Base-by-base conservation (phyloP, 345 rosid species). In the Firmiana major region DNA sequence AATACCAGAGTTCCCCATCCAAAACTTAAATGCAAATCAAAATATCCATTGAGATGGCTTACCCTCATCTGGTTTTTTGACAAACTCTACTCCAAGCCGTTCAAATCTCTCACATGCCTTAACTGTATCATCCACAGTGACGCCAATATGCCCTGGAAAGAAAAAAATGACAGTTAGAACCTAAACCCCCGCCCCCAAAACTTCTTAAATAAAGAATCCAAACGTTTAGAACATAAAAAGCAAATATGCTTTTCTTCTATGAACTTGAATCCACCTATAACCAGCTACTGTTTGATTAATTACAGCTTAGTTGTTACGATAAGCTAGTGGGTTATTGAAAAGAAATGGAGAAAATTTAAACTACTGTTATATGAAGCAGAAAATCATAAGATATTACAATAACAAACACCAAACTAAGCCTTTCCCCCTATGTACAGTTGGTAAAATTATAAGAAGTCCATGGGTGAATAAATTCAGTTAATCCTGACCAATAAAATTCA, bases 101-200 rank as follows among this genome's bases (percentile, higher is more conserved):
- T 91, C 92, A 82, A 96, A 96, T 84, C 98, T 89, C 86, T 90
- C 97, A 54, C 99, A 93, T 76, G 99, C 99, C 88, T 93, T 90
- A 92, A 85, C 85, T n/a, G 90, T 90, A 78, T 93, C 97, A 85
- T 93, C 97, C 80, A 96, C 97, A 4, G 99, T 92, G 77, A 93
- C 82, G 69, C 99, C 99, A 8, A 96, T 92, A 79, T 96, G 97
- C 57, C 99, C 99, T 93, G 83, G 76, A 79, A 77, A 71, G n/a
- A 19, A 76, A 55, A 38, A 38, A 11, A 9, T 3, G 7, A 13
- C 22, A 22, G 2, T 68, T 55, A 64, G 31, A 10, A 59, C 15
- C 31, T 15, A 15, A 65, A 58, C 9, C 13, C 21, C 13, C 74
- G 15, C 21, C 13, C 74, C 54, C 15, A 76, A 22, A 76, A 24